Evolutionary conservation across 768 basidiomycete genomes (phyloP).

Genomic region (Pleurotus ostreatus): DNA sequence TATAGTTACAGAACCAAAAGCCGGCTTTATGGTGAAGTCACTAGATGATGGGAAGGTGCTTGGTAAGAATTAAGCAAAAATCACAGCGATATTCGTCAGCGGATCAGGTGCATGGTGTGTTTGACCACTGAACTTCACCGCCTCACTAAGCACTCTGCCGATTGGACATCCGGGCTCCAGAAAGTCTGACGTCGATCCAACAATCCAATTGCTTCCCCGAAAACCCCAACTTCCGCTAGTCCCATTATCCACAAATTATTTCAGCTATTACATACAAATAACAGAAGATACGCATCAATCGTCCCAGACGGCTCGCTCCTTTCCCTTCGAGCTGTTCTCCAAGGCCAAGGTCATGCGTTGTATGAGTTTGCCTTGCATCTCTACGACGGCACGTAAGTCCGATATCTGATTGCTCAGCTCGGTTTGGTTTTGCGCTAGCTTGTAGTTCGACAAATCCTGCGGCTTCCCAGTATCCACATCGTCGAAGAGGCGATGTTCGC

Average conservation of each 20-base stretch:
- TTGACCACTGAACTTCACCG: no score
- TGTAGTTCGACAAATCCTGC: conserved; percentile 51
- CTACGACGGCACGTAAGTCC: conserved; percentile 51
- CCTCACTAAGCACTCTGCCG: no score
- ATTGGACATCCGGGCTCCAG: no score
- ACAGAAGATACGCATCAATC: not conserved
- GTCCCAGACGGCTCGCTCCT: conserved; percentile 10
- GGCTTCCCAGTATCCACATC: conserved; percentile 10
- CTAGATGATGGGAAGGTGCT: conserved; percentile 3
- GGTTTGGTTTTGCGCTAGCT: conserved; percentile 62
- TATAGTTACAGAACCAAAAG: no score
- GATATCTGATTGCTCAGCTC: conserved; percentile 64
- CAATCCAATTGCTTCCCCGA: no score
- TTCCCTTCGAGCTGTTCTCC: conserved; percentile 22
- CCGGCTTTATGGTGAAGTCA: not conserved
- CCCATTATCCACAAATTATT: no score
- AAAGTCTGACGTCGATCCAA: no score
- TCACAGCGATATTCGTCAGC: not conserved
- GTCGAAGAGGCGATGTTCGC: conserved; percentile 12
- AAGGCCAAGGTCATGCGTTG: conserved; percentile 28
- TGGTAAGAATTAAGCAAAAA: conserved; percentile 4
- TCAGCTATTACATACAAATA: no score
- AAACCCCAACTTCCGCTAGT: no score
- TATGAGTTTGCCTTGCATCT: conserved; percentile 55
- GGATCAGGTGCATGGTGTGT: not conserved